Conservation (phyloP, 1,284 basidiomycete genomes). For the Stygiomarasmius scandens region DNA sequence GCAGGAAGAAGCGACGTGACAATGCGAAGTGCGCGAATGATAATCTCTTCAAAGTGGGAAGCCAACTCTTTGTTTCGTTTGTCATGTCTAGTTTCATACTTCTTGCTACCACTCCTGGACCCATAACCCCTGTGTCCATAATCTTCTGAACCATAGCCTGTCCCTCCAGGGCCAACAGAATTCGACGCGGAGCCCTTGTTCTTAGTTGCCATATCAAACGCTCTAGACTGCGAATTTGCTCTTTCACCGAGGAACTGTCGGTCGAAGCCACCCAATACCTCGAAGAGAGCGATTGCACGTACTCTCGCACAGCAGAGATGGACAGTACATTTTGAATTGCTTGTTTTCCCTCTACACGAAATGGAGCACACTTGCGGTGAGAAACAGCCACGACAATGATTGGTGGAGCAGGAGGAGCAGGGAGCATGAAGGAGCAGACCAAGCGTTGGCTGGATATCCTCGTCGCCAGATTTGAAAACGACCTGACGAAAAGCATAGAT, state of each 20-base stretch:
- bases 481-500: slow-evolving; percentile 34
- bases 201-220: slow-evolving; percentile 29
- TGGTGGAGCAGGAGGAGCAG: slow-evolving; percentile 44
- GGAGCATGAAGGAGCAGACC: slow-evolving; percentile 42
- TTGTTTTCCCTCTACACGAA: slow-evolving; percentile 43
- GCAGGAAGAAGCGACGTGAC: slow-evolving; percentile 45
- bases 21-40: slow-evolving; percentile 40
- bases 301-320: slow-evolving; percentile 47
- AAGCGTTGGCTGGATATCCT: slow-evolving; percentile 37
- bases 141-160: slow-evolving; percentile 45
- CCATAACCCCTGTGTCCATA: neutral
- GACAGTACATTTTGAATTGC: slow-evolving; percentile 36
- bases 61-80: slow-evolving; percentile 21
- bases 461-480: slow-evolving; percentile 35
- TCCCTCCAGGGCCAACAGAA: slow-evolving; percentile 52
- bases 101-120: slow-evolving; percentile 3
- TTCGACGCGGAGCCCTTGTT: slow-evolving; percentile 19
- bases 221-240: slow-evolving; percentile 39
- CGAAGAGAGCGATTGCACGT: slow-evolving; percentile 53
- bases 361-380: slow-evolving; percentile 36
- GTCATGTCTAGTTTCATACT: neutral
- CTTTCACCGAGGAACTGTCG: slow-evolving; percentile 44
- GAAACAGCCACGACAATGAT: slow-evolving; percentile 54
- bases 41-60: slow-evolving; percentile 43
- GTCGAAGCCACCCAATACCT: slow-evolving; percentile 51